Conservation (phyloP, 805 yeast species). For the Wickerhamomyces silvicola region DNA sequence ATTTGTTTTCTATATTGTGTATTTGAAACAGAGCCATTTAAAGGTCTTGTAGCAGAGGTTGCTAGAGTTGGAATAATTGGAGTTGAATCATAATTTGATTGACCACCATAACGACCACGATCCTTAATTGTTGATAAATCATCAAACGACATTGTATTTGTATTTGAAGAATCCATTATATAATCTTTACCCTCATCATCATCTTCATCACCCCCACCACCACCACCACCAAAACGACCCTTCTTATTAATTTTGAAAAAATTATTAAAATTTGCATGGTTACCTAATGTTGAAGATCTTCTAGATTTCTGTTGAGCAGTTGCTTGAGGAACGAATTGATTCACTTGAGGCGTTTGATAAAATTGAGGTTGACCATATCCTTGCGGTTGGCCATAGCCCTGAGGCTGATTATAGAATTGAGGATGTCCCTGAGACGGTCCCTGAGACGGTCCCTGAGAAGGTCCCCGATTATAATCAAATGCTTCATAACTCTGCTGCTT, state of each 20-base stretch:
- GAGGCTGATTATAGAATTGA: not conserved
- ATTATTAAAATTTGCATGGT: conserved; percentile 7
- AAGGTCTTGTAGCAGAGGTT: conserved; percentile 22
- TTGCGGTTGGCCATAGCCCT: not conserved
- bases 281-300: conserved; percentile 16
- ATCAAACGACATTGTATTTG: conserved; percentile 46
- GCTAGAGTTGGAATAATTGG: conserved; percentile 72
- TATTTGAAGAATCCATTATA: conserved; percentile 25
- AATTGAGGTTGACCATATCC: conserved; percentile 1
- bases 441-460: not conserved
- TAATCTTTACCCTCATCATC: conserved; percentile 34
- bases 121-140: conserved; percentile 61
- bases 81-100: conserved; percentile 45
- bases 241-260: conserved; percentile 10
- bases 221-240: conserved; percentile 16
- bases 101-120: conserved; percentile 58
- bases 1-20: conserved; percentile 64
- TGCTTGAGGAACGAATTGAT: conserved; percentile 13
- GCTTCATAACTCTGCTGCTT: conserved; percentile 78
- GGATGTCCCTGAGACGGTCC: not conserved
- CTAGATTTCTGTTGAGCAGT: conserved; percentile 16
- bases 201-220: conserved; percentile 26
- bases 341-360: conserved; percentile 1
- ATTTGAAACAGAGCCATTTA: conserved; percentile 32
- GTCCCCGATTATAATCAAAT: no score